Conservation (phyloP, 2,329 filamentous ascomycete genomes). For the Penicillium fuscoglaucum region DNA sequence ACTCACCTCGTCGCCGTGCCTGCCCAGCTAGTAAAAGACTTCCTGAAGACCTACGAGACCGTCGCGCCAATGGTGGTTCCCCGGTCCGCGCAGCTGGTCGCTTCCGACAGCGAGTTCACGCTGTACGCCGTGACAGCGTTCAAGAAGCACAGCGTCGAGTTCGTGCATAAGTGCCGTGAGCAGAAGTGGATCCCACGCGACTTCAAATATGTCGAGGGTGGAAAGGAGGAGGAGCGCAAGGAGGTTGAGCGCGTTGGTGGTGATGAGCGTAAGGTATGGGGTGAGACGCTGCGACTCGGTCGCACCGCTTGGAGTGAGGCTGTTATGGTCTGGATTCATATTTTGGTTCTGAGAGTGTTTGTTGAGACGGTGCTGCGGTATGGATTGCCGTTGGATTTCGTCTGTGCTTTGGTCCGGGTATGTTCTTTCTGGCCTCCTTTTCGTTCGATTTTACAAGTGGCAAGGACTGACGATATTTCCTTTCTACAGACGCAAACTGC, state of each 20-base stretch:
- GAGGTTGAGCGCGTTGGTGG: slow-evolving; percentile 79
- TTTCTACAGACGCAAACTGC: slow-evolving; percentile 64
- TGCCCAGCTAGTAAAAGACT: slow-evolving; percentile 77
- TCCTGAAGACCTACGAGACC: slow-evolving; percentile 84
- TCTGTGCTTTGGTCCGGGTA: slow-evolving; percentile 82
- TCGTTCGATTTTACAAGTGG: background rate
- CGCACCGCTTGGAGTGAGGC: slow-evolving; percentile 94
- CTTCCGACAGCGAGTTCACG: slow-evolving; percentile 84
- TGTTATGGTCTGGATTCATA: slow-evolving; percentile 94
- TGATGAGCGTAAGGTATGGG: slow-evolving; percentile 90
- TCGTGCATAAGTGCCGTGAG: slow-evolving; percentile 88
- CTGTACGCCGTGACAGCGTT: slow-evolving; percentile 89
- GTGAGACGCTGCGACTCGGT: slow-evolving; percentile 81
- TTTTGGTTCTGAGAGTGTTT: slow-evolving; percentile 86
- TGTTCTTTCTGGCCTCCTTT: slow-evolving; percentile 29
- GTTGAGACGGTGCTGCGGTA: slow-evolving; percentile 98
- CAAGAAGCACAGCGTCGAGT: slow-evolving; percentile 85
- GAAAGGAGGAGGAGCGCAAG: slow-evolving; percentile 81
- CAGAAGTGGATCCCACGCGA: slow-evolving; percentile 93
- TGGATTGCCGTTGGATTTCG: slow-evolving; percentile 85
- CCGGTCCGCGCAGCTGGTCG: slow-evolving; percentile 75
- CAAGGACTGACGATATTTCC: background rate
- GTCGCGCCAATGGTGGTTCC: slow-evolving; percentile 90
- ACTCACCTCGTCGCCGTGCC: slow-evolving; percentile 93
- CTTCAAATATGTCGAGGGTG: slow-evolving; percentile 89